Evolutionary conservation across 2,329 filamentous ascomycete genomes (phyloP).

Genomic region (Hypoxylon rubiginosum): DNA sequence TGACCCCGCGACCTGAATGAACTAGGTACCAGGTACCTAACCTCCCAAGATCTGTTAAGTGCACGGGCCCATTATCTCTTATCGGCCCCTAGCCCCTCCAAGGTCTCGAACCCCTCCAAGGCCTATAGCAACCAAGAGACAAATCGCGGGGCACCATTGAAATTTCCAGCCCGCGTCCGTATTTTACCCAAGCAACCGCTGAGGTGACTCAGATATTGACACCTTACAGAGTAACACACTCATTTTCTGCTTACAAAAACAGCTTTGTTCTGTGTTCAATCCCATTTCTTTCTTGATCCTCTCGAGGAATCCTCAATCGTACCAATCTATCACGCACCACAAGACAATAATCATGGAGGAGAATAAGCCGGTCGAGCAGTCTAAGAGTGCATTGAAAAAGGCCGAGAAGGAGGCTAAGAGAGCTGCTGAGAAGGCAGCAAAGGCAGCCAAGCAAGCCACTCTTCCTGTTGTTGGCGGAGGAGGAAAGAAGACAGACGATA

Average conservation of each 20-base stretch:
- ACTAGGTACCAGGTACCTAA: no score
- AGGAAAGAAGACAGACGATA: slow-evolving; percentile 71
- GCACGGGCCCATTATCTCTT: not conserved
- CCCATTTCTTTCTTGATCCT: not conserved
- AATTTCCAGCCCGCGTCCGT: slow-evolving; percentile 31
- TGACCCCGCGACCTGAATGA: slow-evolving; percentile 5
- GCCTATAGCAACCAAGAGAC: not conserved
- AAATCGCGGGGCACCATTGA: slow-evolving; percentile 40
- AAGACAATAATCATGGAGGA: slow-evolving; percentile 35
- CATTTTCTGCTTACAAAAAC: slow-evolving; percentile 5
- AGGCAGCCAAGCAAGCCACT: slow-evolving; percentile 69
- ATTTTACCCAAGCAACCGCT: slow-evolving; percentile 19
- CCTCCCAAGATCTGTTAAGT: not conserved
- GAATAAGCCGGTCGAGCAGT: slow-evolving; percentile 55
- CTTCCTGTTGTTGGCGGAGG: slow-evolving; percentile 65
- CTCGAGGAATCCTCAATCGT: not conserved
- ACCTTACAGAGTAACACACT: slow-evolving; percentile 1
- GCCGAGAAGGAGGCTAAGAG: slow-evolving; percentile 74
- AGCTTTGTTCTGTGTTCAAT: not conserved
- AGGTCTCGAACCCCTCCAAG: slow-evolving; percentile 30
- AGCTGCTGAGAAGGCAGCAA: slow-evolving; percentile 72
- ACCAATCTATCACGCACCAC: not conserved
- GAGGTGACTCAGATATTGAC: slow-evolving; percentile 34
- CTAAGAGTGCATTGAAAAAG: slow-evolving; percentile 76
- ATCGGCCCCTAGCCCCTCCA: slow-evolving; percentile 15